Base-by-base conservation (phyloP, 306 rosid species). In the Oemleria cerasiformis region DNA sequence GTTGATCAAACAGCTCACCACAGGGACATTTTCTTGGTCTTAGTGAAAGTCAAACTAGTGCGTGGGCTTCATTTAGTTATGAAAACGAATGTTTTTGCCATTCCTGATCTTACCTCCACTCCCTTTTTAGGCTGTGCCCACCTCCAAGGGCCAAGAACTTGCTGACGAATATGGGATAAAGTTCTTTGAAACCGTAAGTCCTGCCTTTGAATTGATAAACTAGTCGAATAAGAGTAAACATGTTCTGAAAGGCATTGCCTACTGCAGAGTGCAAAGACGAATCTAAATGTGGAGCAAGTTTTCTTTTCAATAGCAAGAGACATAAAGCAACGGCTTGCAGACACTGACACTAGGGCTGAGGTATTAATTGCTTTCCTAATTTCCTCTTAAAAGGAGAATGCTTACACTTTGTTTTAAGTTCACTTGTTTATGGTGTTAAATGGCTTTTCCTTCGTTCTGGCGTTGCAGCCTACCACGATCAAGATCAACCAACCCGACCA, bases 141-240 rank as follows among this genome's bases (percentile, higher is more conserved):
- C 94, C 34, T 78, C 97, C 73, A 94, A 89, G 80, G 98, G 96
- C 57, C 98, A 94, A 81, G 98, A 95, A 75, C 95, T 94, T 67
- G 98, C 97, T 12, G 94, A 89, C 38, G 97, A 94, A 73, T 91
- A 94, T 64, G 98, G 98, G 57, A 94, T 94, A 86, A 83, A 87
- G 71, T 94, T 94, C 84, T 94, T 94, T 48, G 98, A 91, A 84
- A 94, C 98, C 53, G 97, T 89, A 84, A 91, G 98, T 87, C 63
- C 39, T 65, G 51, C 53, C 62, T 56, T n/a, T 50, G 41, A 44
- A 78, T 57, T 59, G 61, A 25, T 67, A 57, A 67, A 59, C 61
- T 79, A 56, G 69, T 63, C 61, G 61, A 63, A 42, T 3, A 36
- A 39, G 6, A 50, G 53, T 58, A 41, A 62, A 36, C 5, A 8